These are phyloP conservation scores for Acanthamoeba quina DNA, from an alignment of 208 protist species.

Conservation along the genomic window DNA sequence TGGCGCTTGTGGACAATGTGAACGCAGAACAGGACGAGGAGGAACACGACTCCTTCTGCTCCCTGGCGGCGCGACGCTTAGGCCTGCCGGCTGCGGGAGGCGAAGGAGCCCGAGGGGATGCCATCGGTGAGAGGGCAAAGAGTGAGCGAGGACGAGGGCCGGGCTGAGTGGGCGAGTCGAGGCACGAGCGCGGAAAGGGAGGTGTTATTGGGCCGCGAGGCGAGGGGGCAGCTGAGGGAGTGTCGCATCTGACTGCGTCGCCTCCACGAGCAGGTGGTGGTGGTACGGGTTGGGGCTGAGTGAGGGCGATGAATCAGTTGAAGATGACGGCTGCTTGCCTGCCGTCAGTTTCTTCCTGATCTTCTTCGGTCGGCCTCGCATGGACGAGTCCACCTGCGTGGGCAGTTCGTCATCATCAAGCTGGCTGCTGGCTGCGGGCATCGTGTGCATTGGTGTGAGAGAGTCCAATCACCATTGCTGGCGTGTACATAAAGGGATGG, in stretches of 20 bases:
- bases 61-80: neutral
- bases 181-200: too few relatives aligned
- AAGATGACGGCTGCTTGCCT: neutral
- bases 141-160: neutral
- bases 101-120: neutral
- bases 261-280: neutral
- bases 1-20: neutral
- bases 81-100: neutral
- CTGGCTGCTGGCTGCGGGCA: neutral
- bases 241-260: neutral
- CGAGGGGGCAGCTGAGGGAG: neutral
- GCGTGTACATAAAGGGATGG: too few relatives aligned
- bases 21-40: neutral
- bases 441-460: too few relatives aligned
- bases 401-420: neutral
- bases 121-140: neutral
- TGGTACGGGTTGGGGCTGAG: conserved; percentile 10
- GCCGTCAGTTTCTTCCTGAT: too few relatives aligned
- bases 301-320: too few relatives aligned
- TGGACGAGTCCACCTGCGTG: neutral
- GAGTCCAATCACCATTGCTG: too few relatives aligned
- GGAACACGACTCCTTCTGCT: neutral
- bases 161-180: neutral
- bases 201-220: neutral
- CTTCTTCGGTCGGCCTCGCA: too few relatives aligned